These are phyloP conservation scores for Rhizopus microsporus DNA, from an alignment of 371 early-diverging fungal genomes.

Conservation along the genomic window DNA sequence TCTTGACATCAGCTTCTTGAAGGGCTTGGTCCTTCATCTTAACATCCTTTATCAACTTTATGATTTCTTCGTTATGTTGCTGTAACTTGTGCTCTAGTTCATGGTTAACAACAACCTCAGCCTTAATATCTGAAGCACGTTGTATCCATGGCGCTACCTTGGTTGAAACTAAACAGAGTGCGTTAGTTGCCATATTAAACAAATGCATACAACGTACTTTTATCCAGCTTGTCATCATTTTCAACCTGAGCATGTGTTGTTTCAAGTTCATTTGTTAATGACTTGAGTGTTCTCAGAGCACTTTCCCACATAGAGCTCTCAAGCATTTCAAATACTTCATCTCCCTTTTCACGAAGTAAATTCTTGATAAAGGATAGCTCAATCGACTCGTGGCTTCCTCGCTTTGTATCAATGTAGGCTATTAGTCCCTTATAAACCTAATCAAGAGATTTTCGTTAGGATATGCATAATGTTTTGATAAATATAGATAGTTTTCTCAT, in stretches of 20 bases:
- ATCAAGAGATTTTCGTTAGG: not conserved
- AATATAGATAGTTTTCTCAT: not conserved
- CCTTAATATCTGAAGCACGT: conserved; percentile 79
- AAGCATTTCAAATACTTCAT: conserved; percentile 53
- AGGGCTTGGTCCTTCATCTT: conserved; percentile 78
- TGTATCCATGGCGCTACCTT: conserved; percentile 77
- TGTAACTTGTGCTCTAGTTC: conserved; percentile 78
- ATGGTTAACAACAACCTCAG: conserved; percentile 72
- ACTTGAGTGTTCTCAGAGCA: conserved; percentile 52
- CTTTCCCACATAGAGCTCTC: conserved; percentile 70
- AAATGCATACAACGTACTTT: conserved; percentile 34
- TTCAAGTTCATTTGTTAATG: conserved; percentile 49
- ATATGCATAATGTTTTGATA: not conserved
- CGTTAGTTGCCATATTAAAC: not conserved
- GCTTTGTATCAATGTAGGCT: conserved; percentile 37
- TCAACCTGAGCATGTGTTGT: conserved; percentile 44
- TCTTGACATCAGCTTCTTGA: conserved; percentile 75
- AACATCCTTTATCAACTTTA: conserved; percentile 72
- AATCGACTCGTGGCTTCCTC: conserved; percentile 51
- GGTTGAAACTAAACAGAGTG: conserved; percentile 37
- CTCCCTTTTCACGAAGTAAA: conserved; percentile 51
- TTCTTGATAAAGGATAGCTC: conserved; percentile 51
- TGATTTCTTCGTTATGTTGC: conserved; percentile 74
- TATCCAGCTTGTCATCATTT: conserved; percentile 50
- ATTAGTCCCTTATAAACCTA: conserved; percentile 32